A percentile compares a stretch with the other conserved stretches of the same genome.
phyloP scores from a whole-genome alignment of 805 yeast species.

The Wickerhamomyces canadensis region DNA sequence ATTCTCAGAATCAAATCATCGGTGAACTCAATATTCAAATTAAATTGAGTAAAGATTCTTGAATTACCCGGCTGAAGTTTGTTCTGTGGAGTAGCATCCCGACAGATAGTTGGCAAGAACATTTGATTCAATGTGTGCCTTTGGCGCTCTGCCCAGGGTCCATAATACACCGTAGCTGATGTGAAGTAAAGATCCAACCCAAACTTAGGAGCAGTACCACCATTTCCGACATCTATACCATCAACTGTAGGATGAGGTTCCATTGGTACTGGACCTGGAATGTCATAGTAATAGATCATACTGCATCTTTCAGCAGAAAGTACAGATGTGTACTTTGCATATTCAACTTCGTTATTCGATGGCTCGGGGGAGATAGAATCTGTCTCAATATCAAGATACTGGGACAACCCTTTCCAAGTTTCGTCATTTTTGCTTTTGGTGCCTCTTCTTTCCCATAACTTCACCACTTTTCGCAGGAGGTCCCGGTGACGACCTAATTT shows the following conservation, averaged over 20 bases:
- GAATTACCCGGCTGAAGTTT: constrained; percentile 41
- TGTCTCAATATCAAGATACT: constrained; percentile 48
- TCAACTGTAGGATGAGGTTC: constrained; percentile 28
- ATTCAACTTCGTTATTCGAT: constrained; percentile 50
- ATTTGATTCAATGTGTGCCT: constrained; percentile 55
- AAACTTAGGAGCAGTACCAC: constrained; percentile 51
- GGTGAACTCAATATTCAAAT: constrained; percentile 45
- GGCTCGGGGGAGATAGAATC: constrained; percentile 29
- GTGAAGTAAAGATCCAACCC: constrained; percentile 57
- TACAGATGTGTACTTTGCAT: constrained; percentile 73
- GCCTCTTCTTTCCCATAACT: constrained; percentile 1
- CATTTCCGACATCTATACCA: constrained; percentile 53
- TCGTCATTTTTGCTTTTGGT: background rate
- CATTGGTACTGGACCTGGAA: constrained; percentile 58
- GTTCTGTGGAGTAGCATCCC: constrained; percentile 45
- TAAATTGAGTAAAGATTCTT: constrained; percentile 54
- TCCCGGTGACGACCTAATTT: constrained; percentile 2
- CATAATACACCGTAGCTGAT: constrained; percentile 70
- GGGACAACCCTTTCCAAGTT: constrained; percentile 73
- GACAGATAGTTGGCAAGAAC: constrained; percentile 62
- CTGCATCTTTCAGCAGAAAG: constrained; percentile 52
- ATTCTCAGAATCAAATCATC: constrained; percentile 68
- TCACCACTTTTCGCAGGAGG: constrained; percentile 1
- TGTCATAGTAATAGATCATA: constrained; percentile 63
- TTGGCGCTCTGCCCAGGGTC: constrained; percentile 96